A percentile compares a stretch with the other conserved stretches of the same genome.
phyloP scores from a whole-genome alignment of 73 alveolate species.

The Urostyla sp. region DNA sequence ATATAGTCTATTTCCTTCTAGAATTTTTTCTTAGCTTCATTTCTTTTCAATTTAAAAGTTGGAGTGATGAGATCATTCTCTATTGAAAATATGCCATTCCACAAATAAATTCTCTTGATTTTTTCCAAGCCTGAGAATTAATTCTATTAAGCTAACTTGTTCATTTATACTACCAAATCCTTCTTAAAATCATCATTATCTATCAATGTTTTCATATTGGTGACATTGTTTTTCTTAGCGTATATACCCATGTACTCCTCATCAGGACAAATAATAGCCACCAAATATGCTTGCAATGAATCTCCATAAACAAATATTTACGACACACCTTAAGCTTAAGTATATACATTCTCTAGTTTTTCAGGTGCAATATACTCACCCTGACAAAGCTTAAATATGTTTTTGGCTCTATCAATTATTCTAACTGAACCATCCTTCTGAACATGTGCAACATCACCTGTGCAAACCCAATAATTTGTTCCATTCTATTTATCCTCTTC shows the following conservation, averaged over 20 bases:
- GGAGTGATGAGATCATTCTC: conserved; percentile 84
- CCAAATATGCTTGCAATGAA: conserved; percentile 66
- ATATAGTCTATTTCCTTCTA: conserved; percentile 69
- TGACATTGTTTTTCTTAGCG: neutral
- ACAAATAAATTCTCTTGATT: conserved; percentile 80
- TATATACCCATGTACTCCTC: conserved; percentile 35
- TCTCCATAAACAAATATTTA: conserved; percentile 82
- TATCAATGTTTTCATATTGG: neutral
- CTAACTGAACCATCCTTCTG: conserved; percentile 66
- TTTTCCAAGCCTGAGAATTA: conserved; percentile 82
- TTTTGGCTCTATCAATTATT: conserved; percentile 67
- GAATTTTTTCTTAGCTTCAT: conserved; percentile 77
- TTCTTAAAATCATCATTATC: neutral
- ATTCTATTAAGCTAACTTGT: neutral
- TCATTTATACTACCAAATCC: neutral
- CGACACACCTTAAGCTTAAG: conserved; percentile 61
- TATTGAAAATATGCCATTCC: conserved; percentile 70
- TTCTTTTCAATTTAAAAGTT: conserved; percentile 92
- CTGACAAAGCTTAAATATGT: conserved; percentile 82
- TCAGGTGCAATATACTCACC: conserved; percentile 94
- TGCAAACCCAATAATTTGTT: conserved; percentile 90
- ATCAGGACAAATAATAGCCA: conserved; percentile 71
- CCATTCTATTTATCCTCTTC: no score
- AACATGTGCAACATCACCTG: conserved; percentile 84
- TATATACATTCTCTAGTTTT: conserved; percentile 76